A percentile compares a stretch with the other conserved stretches of the same genome.
phyloP scores from a whole-genome alignment of 805 yeast genomes.

The Saturnispora diversa region DNA sequence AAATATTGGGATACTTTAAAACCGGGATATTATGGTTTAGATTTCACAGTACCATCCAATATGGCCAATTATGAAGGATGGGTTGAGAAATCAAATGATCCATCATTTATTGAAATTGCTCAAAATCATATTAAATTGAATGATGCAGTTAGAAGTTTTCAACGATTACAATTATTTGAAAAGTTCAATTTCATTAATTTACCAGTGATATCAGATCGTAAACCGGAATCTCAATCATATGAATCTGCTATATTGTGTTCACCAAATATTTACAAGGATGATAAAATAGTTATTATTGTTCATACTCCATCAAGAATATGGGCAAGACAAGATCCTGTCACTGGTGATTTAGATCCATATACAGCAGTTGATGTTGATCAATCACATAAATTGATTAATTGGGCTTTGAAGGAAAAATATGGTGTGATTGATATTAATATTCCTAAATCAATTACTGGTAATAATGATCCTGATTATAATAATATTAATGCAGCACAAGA shows the following conservation, averaged over 20 bases:
- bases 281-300: slow-evolving; percentile 59
- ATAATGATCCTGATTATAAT: slow-evolving; percentile 47
- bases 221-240: slow-evolving; percentile 40
- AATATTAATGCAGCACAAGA: slow-evolving; percentile 70
- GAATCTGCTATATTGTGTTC: slow-evolving; percentile 60
- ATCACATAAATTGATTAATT: slow-evolving; percentile 58
- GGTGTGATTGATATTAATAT: slow-evolving; percentile 82
- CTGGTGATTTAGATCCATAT: slow-evolving; percentile 68
- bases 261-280: slow-evolving; percentile 54
- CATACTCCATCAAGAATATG: slow-evolving; percentile 92
- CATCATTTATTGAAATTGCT: slow-evolving; percentile 30
- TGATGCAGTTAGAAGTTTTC: slow-evolving; percentile 70
- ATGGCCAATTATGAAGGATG: slow-evolving; percentile 29
- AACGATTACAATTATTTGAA: slow-evolving; percentile 47
- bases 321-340: slow-evolving; percentile 74
- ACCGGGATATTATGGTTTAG: slow-evolving; percentile 47
- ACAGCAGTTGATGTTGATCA: slow-evolving; percentile 72
- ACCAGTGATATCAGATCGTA: slow-evolving; percentile 45
- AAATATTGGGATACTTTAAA: slow-evolving; percentile 80
- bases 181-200: slow-evolving; percentile 54
- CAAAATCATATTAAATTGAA: slow-evolving; percentile 46
- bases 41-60: slow-evolving; percentile 25
- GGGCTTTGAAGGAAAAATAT: slow-evolving; percentile 50
- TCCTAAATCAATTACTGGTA: slow-evolving; percentile 47
- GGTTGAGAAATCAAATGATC: slow-evolving; percentile 35